Conservation (phyloP, 1,284 basidiomycete species). For the Fomitopsis pinicola region DNA sequence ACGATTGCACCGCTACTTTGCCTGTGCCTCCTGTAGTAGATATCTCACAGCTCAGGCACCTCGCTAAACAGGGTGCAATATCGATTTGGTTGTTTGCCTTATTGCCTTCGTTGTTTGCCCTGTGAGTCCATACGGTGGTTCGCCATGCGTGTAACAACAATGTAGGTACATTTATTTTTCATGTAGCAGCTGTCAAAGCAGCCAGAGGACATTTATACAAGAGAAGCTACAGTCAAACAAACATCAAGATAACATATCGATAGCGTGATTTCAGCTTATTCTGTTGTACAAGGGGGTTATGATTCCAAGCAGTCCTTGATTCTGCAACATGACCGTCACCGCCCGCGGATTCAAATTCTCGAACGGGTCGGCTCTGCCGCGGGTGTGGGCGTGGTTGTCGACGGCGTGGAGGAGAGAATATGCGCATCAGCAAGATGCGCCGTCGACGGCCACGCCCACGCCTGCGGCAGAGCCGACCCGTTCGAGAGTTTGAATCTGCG, state of each 20-base stretch:
- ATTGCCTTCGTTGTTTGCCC: background rate
- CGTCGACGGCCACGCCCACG: background rate
- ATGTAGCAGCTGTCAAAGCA: background rate
- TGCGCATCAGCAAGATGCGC: background rate
- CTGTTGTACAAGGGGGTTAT: background rate
- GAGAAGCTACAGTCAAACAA: background rate
- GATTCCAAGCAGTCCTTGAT: too few relatives aligned
- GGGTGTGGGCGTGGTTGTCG: background rate
- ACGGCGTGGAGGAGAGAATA: background rate
- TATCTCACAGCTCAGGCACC: background rate
- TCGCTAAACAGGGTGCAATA: background rate
- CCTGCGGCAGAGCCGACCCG: background rate
- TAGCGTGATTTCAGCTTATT: background rate
- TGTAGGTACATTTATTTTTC: background rate
- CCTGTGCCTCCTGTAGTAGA: background rate
- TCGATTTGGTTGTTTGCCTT: background rate
- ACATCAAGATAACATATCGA: background rate
- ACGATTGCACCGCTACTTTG: background rate
- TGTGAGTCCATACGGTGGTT: background rate
- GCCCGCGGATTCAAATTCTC: background rate
- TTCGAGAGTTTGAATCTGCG: background rate
- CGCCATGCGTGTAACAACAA: background rate
- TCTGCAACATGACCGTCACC: background rate
- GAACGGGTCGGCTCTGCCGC: background rate
- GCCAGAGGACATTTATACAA: background rate